These are phyloP conservation scores for Dothistroma septosporum DNA, from an alignment of 2,329 filamentous ascomycete species.

Conservation along the genomic window DNA sequence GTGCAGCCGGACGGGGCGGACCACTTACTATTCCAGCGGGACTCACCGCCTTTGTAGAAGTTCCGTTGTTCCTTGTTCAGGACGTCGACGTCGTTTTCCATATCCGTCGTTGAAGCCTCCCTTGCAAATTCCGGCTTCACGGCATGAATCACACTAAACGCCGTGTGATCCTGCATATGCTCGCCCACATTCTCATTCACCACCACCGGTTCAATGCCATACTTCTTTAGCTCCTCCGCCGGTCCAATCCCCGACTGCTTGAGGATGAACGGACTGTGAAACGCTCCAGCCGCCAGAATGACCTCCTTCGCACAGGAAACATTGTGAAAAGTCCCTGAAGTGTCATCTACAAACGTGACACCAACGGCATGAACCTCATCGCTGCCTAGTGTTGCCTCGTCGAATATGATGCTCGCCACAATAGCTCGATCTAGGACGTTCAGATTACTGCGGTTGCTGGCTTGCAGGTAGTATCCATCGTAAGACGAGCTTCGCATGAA, in stretches of 20 bases:
- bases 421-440: constrained; percentile 13
- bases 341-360: constrained; percentile 16
- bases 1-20: constrained; percentile 18
- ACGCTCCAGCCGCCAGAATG: constrained; percentile 51
- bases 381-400: constrained; percentile 9
- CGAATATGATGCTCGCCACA: constrained; percentile 16
- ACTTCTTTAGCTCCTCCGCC: constrained; percentile 47
- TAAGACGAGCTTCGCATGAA: constrained; percentile 15
- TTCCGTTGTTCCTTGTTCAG: constrained; percentile 13
- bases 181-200: constrained; percentile 60
- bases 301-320: constrained; percentile 39
- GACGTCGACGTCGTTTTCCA: constrained; percentile 14
- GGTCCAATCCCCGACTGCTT: constrained; percentile 62
- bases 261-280: constrained; percentile 62
- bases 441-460: constrained; percentile 12
- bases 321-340: constrained; percentile 19
- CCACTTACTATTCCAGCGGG: constrained; percentile 16
- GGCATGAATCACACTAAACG: constrained; percentile 35
- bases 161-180: constrained; percentile 58
- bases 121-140: constrained; percentile 24
- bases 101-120: constrained; percentile 10
- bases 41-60: constrained; percentile 12
- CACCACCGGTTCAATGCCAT: constrained; percentile 52
- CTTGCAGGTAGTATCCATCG: constrained; percentile 15
- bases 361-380: constrained; percentile 10